Percentiles rank a stretch among this genome's conserved stretches.
Conservation (phyloP, 2,329 filamentous ascomycete species). For the Fusarium udum region DNA sequence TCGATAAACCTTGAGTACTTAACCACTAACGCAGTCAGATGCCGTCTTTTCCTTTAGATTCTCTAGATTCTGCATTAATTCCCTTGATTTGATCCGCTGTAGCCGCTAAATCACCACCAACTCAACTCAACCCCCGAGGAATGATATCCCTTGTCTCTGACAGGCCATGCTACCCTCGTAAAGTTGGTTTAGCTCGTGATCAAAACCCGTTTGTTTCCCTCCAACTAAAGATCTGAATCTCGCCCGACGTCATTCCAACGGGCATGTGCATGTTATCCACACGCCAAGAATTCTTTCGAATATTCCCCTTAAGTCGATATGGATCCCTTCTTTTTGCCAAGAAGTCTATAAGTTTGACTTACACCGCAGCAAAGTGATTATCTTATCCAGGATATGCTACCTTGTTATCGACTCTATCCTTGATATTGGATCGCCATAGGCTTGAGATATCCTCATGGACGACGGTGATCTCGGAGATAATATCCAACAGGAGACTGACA, state of each 20-base stretch:
- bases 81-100: slow-evolving; percentile 5
- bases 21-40: neutral
- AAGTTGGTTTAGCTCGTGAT: slow-evolving; percentile 19
- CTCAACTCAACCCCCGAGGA: neutral
- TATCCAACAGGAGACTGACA: slow-evolving; percentile 48
- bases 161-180: neutral
- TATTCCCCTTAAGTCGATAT: neutral
- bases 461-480: slow-evolving; percentile 52
- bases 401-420: neutral
- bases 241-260: slow-evolving; percentile 14
- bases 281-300: slow-evolving; percentile 11
- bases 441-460: slow-evolving; percentile 48
- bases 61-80: neutral
- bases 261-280: neutral
- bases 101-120: neutral
- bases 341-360: neutral
- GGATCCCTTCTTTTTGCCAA: neutral
- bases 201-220: slow-evolving; percentile 6
- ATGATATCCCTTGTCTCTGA: slow-evolving; percentile 12
- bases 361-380: neutral
- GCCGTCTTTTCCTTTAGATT: slow-evolving; percentile 6
- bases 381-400: neutral
- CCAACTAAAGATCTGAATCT: neutral
- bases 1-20: neutral
- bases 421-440: neutral